phyloP scores from a whole-genome alignment of 306 rosid genomes.

The Macrotyloma uniflorum region DNA sequence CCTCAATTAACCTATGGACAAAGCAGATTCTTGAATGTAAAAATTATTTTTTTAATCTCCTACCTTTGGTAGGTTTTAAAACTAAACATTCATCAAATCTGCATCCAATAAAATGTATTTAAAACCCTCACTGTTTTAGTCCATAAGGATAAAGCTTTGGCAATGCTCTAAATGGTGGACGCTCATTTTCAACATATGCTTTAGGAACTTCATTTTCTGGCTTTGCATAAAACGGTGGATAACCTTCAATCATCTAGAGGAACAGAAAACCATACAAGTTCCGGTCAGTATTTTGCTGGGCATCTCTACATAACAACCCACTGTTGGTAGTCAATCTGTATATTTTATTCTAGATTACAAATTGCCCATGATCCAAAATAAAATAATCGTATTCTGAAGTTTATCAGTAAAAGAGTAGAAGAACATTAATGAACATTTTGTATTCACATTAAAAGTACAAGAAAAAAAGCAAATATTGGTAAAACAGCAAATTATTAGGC shows the following conservation, averaged over 20 bases:
- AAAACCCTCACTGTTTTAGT: slow-evolving; percentile 50
- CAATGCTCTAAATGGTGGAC: slow-evolving; percentile 52
- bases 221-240: slow-evolving; percentile 47
- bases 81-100: slow-evolving; percentile 23
- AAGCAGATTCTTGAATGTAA: slow-evolving; percentile 14
- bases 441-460: neutral
- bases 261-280: slow-evolving; percentile 32
- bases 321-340: slow-evolving; percentile 22
- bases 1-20: slow-evolving; percentile 50
- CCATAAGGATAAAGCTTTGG: slow-evolving; percentile 53
- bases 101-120: slow-evolving; percentile 21
- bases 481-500: slow-evolving; percentile 1
- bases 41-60: neutral
- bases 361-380: slow-evolving; percentile 4
- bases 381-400: slow-evolving; percentile 8
- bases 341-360: neutral
- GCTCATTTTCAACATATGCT: slow-evolving; percentile 51
- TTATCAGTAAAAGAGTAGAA: neutral
- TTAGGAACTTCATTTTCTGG: slow-evolving; percentile 61
- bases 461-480: neutral
- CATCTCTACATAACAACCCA: slow-evolving; percentile 27
- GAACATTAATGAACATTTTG: neutral
- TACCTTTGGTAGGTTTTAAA: slow-evolving; percentile 18
- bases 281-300: slow-evolving; percentile 18
- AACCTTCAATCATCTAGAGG: slow-evolving; percentile 65